Conservation (phyloP, 148 eudicot genomes). For the Cornus florida region DNA sequence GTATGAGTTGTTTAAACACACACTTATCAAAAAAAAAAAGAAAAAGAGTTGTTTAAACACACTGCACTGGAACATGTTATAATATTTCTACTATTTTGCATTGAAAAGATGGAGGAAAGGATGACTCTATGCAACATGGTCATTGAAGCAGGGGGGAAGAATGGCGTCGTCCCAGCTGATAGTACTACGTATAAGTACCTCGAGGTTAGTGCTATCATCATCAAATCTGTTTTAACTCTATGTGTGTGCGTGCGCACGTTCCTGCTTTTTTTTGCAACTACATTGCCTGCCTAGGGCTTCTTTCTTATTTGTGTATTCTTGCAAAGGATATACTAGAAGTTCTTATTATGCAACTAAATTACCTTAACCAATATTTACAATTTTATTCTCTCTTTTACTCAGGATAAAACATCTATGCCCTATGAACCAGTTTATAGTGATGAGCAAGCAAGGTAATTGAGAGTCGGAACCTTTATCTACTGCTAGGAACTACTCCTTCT, state of each 20-base stretch:
- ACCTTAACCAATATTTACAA: not conserved
- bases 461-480: not conserved
- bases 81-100: constrained; percentile 3
- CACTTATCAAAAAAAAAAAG: too few relatives aligned
- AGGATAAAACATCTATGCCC: constrained; percentile 84
- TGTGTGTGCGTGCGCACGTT: not conserved
- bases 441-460: constrained; percentile 77
- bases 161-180: constrained; percentile 94
- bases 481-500: not conserved
- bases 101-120: constrained; percentile 92
- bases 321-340: not conserved
- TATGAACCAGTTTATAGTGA: constrained; percentile 93
- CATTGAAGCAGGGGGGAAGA: constrained; percentile 99
- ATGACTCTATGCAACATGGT: constrained; percentile 99
- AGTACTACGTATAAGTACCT: constrained; percentile 83
- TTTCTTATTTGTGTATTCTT: not conserved
- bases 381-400: constrained; percentile 21
- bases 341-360: not conserved
- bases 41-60: not conserved
- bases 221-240: not conserved
- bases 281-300: not conserved
- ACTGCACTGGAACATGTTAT: not conserved
- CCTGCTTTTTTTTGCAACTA: not conserved
- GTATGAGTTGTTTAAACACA: not conserved
- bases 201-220: constrained; percentile 51